phyloP scores from a whole-genome alignment of 1,284 basidiomycete species.

The Heterobasidion irregulare region DNA sequence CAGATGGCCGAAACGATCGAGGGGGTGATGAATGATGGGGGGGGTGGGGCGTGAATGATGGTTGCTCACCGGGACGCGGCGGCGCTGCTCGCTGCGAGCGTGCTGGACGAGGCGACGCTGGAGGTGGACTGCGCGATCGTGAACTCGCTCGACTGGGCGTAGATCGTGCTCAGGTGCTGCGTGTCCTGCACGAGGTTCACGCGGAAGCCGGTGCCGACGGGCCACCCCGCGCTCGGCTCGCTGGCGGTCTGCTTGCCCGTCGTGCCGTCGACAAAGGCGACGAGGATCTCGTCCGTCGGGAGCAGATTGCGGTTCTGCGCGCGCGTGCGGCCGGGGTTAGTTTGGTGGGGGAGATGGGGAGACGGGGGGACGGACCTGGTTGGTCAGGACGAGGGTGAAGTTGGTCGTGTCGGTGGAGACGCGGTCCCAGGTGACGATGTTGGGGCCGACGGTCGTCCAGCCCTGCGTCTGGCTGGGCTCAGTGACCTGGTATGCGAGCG shows the following conservation, averaged over 20 bases:
- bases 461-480: conserved; percentile 37
- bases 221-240: conserved; percentile 53
- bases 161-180: conserved; percentile 36
- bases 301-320: conserved; percentile 22
- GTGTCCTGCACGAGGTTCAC: conserved; percentile 59
- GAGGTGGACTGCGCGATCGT: conserved; percentile 31
- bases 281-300: conserved; percentile 33
- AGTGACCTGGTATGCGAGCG: conserved; percentile 53
- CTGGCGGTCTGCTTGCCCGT: conserved; percentile 26
- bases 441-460: conserved; percentile 54
- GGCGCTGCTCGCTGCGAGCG: too few relatives aligned
- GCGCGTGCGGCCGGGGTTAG: conserved; percentile 3
- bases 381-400: conserved; percentile 64
- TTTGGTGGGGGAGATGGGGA: neutral
- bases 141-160: conserved; percentile 60
- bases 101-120: neutral
- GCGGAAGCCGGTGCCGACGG: conserved; percentile 44
- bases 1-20: too few relatives aligned
- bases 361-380: conserved; percentile 35
- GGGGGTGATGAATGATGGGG: too few relatives aligned
- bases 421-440: conserved; percentile 54
- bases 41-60: too few relatives aligned
- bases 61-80: too few relatives aligned
- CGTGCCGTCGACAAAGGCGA: conserved; percentile 38
- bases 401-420: conserved; percentile 56